phyloP scores from a whole-genome alignment of 2,329 filamentous ascomycete species.

The Neofusicoccum ribis region DNA sequence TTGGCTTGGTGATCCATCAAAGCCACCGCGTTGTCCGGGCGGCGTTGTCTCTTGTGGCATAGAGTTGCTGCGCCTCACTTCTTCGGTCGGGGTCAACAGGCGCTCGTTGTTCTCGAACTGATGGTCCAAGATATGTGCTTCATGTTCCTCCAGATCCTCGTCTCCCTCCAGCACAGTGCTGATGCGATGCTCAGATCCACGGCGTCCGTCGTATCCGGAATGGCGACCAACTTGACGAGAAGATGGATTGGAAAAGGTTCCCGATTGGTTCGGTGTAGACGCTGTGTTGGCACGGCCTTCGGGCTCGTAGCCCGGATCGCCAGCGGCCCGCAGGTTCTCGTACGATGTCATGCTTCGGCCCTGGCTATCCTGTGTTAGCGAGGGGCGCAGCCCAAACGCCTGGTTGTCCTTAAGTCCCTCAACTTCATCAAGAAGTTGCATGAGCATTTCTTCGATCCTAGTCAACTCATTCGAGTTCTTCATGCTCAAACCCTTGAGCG shows the following conservation, averaged over 20 bases:
- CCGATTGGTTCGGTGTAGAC: slow-evolving; percentile 73
- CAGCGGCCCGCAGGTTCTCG: slow-evolving; percentile 69
- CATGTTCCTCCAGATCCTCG: slow-evolving; percentile 69
- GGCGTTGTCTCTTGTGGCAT: slow-evolving; percentile 54
- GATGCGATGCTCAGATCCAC: slow-evolving; percentile 73
- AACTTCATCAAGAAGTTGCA: slow-evolving; percentile 88
- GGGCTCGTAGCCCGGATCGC: slow-evolving; percentile 76
- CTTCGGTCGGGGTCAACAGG: slow-evolving; percentile 62
- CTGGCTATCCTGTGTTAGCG: slow-evolving; percentile 27
- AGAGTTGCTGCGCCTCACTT: slow-evolving; percentile 43
- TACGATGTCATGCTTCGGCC: slow-evolving; percentile 64
- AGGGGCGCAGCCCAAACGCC: slow-evolving; percentile 26
- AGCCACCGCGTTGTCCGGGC: slow-evolving; percentile 36
- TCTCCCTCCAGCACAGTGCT: slow-evolving; percentile 86
- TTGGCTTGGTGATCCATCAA: slow-evolving; percentile 59
- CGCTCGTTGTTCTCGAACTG: slow-evolving; percentile 62
- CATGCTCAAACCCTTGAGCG: slow-evolving; percentile 84
- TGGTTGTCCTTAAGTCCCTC: slow-evolving; percentile 60
- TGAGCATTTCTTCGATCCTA: slow-evolving; percentile 70
- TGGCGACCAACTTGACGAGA: slow-evolving; percentile 42
- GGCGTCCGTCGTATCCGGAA: slow-evolving; percentile 54
- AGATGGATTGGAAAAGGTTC: slow-evolving; percentile 66
- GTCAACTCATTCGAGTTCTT: slow-evolving; percentile 86
- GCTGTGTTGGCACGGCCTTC: slow-evolving; percentile 78
- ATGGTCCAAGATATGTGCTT: slow-evolving; percentile 49